Base-by-base conservation (phyloP, 257 asterid species). In the Mentha longifolia region DNA sequence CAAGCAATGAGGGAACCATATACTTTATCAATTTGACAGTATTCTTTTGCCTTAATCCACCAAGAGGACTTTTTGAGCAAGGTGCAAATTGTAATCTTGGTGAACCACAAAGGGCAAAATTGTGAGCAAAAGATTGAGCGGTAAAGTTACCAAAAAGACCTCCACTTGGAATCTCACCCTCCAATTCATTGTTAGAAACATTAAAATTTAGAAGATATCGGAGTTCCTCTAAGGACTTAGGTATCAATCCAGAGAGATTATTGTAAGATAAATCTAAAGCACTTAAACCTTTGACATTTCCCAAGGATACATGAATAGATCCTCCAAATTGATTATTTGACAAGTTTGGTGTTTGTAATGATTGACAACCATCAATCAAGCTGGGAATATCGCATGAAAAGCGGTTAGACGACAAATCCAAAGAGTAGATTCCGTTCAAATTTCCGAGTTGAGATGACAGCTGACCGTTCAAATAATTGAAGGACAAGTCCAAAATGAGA, bases 111-210 rank as follows among this genome's bases (percentile, higher is more conserved):
- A 67, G 50, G 4, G 50, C 72, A 10, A n/a, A 33, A 61, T 67
- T 67, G 43, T 68, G 16, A 12, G 65, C 8, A 50, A 67, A 67
- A 0, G 61, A 67, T 16, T 33, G 35, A 16, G 61, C 61, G 31
- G 37, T n/a, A 19, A 67, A 67, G 61, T 50, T 67, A 11, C 25
- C 61, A 17, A 67, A 67, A 33, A 4, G 3, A 6, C 72, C 72
- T 33, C 61, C 37, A 17, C 33, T 3, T 12, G 72, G 72, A 50
- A 67, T 67, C 30, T 50, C n/a, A n/a, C n/a, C n/a, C n/a, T n/a
- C n/a, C n/a, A n/a, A n/a, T n/a, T n/a, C n/a, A n/a, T n/a, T n/a
- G n/a, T n/a, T n/a, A n/a, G n/a, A n/a, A n/a, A n/a, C n/a, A n/a
- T n/a, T n/a, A n/a, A n/a, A n/a, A n/a, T n/a, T n/a, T n/a, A 31